Evolutionary conservation across 805 yeast species (phyloP).

Genomic region (Nakazawaea ernobii): DNA sequence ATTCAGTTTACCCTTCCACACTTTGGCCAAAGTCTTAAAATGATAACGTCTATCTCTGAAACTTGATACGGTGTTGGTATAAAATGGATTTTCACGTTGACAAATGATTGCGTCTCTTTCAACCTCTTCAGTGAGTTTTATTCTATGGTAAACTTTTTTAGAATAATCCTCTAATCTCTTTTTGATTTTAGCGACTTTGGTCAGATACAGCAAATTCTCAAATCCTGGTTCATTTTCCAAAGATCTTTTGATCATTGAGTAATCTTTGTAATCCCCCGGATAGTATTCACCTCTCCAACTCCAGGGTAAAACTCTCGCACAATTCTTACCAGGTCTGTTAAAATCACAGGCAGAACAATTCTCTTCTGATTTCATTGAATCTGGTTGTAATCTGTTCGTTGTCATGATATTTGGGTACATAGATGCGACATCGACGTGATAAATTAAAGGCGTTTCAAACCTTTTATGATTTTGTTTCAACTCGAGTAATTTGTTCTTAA

Average conservation of each 20-base stretch:
- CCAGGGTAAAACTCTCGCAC: constrained; percentile 93
- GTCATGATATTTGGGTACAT: constrained; percentile 99
- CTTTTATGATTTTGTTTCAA: constrained; percentile 60
- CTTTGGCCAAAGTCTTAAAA: constrained; percentile 87
- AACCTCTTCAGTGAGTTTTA: constrained; percentile 75
- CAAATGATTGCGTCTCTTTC: constrained; percentile 92
- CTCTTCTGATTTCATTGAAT: constrained; percentile 90
- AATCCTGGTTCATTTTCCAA: constrained; percentile 76
- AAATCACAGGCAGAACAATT: constrained; percentile 98
- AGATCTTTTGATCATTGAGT: constrained; percentile 82
- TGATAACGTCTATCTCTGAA: constrained; percentile 96
- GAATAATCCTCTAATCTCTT: constrained; percentile 81
- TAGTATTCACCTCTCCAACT: constrained; percentile 96
- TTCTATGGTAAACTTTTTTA: constrained; percentile 75
- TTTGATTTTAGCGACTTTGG: constrained; percentile 71
- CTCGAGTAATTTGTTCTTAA: constrained; percentile 49
- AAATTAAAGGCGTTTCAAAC: constrained; percentile 76
- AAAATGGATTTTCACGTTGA: constrained; percentile 96
- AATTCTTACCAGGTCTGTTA: constrained; percentile 88
- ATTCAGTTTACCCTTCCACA: constrained; percentile 80
- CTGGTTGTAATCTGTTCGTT: constrained; percentile 94
- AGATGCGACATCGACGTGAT: constrained; percentile 98
- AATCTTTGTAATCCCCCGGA: constrained; percentile 89
- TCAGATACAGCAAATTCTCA: constrained; percentile 69
- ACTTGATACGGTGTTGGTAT: constrained; percentile 87